Conservation (phyloP, 2,329 filamentous ascomycete genomes). For the Diaporthe sp. region DNA sequence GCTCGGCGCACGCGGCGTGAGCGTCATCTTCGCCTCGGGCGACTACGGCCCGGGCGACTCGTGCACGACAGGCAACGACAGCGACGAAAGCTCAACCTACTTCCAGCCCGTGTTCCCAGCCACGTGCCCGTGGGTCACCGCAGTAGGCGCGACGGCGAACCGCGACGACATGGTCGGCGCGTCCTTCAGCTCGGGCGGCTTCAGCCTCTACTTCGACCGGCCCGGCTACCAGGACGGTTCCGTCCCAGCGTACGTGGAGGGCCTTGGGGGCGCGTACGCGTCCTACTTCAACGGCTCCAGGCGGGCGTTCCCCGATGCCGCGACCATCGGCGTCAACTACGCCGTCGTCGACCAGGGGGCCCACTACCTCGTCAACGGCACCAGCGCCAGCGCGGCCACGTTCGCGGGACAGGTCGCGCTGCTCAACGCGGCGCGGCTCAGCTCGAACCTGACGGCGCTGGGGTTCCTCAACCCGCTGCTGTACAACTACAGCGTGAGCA, state of each 20-base stretch:
- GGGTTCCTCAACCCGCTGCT: slow-evolving; percentile 61
- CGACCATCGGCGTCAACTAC: slow-evolving; percentile 64
- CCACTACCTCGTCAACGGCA: slow-evolving; percentile 45
- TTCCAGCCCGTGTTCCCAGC: slow-evolving; percentile 69
- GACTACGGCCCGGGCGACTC: slow-evolving; percentile 58
- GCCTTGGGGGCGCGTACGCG: slow-evolving; percentile 47
- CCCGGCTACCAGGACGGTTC: slow-evolving; percentile 57
- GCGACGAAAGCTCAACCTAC: slow-evolving; percentile 56
- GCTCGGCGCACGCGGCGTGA: slow-evolving; percentile 76
- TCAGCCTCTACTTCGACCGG: slow-evolving; percentile 60
- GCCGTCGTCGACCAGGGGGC: slow-evolving; percentile 46
- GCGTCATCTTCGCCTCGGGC: slow-evolving; percentile 71
- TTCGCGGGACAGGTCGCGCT: slow-evolving; percentile 58
- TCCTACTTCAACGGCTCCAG: slow-evolving; percentile 52
- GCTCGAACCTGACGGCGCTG: slow-evolving; percentile 51
- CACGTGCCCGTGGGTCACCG: slow-evolving; percentile 69
- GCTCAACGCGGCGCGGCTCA: slow-evolving; percentile 58
- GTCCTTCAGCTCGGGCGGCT: slow-evolving; percentile 56
- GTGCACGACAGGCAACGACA: slow-evolving; percentile 69
- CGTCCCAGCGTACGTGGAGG: slow-evolving; percentile 54
- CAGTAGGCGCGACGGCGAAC: slow-evolving; percentile 69
- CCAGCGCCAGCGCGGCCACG: slow-evolving; percentile 55
- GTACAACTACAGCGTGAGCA: slow-evolving; percentile 47
- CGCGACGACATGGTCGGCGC: slow-evolving; percentile 62
- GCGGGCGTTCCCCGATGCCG: slow-evolving; percentile 64